Conservation (phyloP, 306 rosid genomes). For the Urtica urens region DNA sequence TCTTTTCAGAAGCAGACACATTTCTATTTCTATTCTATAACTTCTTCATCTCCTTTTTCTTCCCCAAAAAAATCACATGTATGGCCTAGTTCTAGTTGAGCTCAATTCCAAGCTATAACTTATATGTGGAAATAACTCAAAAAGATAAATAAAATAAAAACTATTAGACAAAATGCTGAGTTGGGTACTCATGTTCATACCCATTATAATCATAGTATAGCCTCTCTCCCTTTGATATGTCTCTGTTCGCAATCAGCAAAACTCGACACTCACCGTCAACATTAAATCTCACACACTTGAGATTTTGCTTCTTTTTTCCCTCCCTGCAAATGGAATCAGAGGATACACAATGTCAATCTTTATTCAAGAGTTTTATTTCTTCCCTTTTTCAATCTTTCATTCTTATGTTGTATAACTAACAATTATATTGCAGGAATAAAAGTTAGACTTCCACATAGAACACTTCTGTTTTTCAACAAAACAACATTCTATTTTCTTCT, state of each 20-base stretch:
- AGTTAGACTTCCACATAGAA: too few species aligned
- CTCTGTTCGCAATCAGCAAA: constrained; percentile 71
- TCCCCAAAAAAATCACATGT: background rate
- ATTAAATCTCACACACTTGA: constrained; percentile 70
- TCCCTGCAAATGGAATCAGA: constrained; percentile 41
- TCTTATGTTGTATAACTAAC: too few species aligned
- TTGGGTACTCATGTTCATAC: constrained; percentile 81
- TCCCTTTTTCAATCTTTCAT: too few species aligned
- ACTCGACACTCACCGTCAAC: constrained; percentile 73
- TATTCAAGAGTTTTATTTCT: too few species aligned
- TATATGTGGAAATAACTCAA: background rate
- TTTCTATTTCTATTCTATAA: background rate
- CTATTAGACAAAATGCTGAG: constrained; percentile 65
- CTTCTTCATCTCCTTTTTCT: background rate
- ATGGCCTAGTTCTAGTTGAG: constrained; percentile 6
- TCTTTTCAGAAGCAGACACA: background rate
- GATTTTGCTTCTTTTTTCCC: constrained; percentile 82
- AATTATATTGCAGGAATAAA: too few species aligned
- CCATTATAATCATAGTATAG: constrained; percentile 92
- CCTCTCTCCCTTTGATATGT: constrained; percentile 83
- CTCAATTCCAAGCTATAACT: background rate
- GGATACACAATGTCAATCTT: background rate
- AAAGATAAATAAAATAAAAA: background rate
- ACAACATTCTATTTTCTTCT: too few species aligned
- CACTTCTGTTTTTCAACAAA: too few species aligned